These are phyloP conservation scores for Phytomonas sp. DNA, from an alignment of 208 protist species.

Conservation along the genomic window DNA sequence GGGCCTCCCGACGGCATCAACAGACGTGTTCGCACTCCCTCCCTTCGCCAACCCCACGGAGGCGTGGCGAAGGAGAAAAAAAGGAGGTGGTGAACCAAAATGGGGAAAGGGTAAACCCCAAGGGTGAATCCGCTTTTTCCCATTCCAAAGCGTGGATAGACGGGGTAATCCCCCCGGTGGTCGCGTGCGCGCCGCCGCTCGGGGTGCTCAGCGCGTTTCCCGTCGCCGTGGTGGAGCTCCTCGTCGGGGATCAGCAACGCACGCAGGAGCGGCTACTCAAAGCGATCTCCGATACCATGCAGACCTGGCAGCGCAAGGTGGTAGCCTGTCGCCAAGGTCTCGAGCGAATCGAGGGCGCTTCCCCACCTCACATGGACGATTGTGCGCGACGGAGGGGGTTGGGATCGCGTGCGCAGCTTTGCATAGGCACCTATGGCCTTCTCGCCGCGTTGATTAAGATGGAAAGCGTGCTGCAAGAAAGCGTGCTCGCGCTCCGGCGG, in stretches of 20 bases:
- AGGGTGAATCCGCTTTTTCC: no score
- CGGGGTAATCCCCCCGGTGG: constrained; percentile 11
- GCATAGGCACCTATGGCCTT: constrained; percentile 28
- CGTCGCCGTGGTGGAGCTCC: constrained; percentile 22
- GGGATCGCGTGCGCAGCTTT: constrained; percentile 9
- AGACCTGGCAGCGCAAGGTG: constrained; percentile 38
- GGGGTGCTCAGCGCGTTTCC: constrained; percentile 47
- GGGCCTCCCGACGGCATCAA: constrained; percentile 28
- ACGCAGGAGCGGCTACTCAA: constrained; percentile 37
- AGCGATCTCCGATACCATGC: constrained; percentile 24
- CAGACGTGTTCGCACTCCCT: constrained; percentile 16
- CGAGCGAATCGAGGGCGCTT: no score
- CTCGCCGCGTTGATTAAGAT: constrained; percentile 38
- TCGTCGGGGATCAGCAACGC: constrained; percentile 52
- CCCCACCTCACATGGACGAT: no score
- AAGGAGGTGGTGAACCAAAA: no score
- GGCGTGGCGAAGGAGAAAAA: no score
- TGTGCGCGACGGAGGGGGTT: no score
- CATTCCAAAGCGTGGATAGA: not conserved
- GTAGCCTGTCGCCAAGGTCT: no score
- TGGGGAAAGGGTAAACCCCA: no score
- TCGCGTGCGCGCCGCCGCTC: constrained; percentile 29
- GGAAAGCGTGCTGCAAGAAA: constrained; percentile 47
- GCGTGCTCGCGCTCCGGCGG: constrained; percentile 35
- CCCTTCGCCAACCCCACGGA: not conserved